Conservation (phyloP, 352 stramenopile species). For the Phytophthora macrochlamydospora region DNA sequence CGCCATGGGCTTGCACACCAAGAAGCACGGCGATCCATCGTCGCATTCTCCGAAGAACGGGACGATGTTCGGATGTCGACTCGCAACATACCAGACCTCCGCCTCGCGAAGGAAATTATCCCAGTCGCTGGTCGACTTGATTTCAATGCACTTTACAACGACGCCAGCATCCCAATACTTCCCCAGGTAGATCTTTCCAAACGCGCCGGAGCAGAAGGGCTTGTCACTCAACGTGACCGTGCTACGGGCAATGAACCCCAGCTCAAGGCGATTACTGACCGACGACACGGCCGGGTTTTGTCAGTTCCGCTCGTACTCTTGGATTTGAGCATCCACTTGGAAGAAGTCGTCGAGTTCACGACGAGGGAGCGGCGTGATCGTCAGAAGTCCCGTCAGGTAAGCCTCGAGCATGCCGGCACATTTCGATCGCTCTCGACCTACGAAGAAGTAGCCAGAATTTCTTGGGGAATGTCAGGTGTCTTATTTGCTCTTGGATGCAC, state of each 20-base stretch:
- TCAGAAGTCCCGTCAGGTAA: neutral
- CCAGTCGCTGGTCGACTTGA: slow-evolving; percentile 3
- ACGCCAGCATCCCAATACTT: slow-evolving; percentile 1
- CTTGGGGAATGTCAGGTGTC: neutral
- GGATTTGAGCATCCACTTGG: neutral
- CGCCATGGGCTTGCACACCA: slow-evolving; percentile 10
- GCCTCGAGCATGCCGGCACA: neutral
- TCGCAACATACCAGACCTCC: slow-evolving; percentile 5
- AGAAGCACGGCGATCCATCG: slow-evolving; percentile 9
- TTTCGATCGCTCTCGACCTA: neutral
- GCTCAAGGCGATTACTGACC: neutral
- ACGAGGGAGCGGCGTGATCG: neutral
- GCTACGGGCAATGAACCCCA: slow-evolving; percentile 4
- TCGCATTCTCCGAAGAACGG: slow-evolving; percentile 10
- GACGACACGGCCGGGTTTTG: no score
- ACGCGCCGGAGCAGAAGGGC: slow-evolving; percentile 1
- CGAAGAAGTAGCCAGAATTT: neutral
- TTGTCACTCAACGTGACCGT: neutral
- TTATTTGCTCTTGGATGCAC: neutral
- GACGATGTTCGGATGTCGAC: slow-evolving; percentile 9
- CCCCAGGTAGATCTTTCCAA: slow-evolving; percentile 4
- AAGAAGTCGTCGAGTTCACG: neutral
- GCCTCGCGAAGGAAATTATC: slow-evolving; percentile 14
- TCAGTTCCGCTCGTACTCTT: neutral
- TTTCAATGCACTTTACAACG: slow-evolving; percentile 8